Conservation (phyloP, 768 basidiomycete species). For the Rhodotorula diobovata region DNA sequence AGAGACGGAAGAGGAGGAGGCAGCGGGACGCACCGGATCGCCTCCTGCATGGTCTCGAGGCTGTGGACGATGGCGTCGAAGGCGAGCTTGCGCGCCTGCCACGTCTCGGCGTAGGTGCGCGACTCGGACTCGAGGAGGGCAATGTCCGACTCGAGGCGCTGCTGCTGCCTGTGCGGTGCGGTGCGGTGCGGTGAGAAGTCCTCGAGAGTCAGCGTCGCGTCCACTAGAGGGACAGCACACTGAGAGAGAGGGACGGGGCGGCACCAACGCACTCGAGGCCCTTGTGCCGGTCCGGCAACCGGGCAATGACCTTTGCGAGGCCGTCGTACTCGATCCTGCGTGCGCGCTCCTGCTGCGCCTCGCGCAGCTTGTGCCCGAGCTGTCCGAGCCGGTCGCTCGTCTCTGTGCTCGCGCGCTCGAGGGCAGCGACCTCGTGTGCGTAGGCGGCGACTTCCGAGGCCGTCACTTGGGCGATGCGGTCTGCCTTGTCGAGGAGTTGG, state of each 20-base stretch:
- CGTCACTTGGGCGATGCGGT: constrained; percentile 2
- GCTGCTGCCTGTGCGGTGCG: constrained; percentile 7
- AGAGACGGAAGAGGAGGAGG: too few species aligned
- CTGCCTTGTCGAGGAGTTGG: constrained; percentile 7
- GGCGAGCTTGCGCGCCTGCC: constrained; percentile 12
- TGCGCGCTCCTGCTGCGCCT: constrained; percentile 27
- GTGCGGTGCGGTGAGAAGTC: too few species aligned
- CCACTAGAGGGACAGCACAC: too few species aligned
- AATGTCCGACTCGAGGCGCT: constrained; percentile 21
- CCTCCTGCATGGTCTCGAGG: constrained; percentile 28
- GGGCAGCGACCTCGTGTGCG: not conserved
- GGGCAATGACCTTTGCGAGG: constrained; percentile 1
- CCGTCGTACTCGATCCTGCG: constrained; percentile 35
- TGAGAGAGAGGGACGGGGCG: not conserved
- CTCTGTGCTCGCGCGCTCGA: not conserved
- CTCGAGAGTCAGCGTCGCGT: not conserved
- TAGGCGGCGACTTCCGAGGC: constrained; percentile 16
- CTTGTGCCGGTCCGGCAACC: constrained; percentile 17
- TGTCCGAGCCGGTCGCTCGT: not conserved
- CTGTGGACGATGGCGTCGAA: constrained; percentile 24
- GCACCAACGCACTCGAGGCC: constrained; percentile 26
- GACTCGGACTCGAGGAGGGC: constrained; percentile 5
- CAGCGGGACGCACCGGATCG: constrained; percentile 23
- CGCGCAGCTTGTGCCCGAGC: not conserved
- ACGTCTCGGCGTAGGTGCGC: constrained; percentile 22